Conservation (phyloP, 1,284 basidiomycete species). For the Thelephora terrestris region DNA sequence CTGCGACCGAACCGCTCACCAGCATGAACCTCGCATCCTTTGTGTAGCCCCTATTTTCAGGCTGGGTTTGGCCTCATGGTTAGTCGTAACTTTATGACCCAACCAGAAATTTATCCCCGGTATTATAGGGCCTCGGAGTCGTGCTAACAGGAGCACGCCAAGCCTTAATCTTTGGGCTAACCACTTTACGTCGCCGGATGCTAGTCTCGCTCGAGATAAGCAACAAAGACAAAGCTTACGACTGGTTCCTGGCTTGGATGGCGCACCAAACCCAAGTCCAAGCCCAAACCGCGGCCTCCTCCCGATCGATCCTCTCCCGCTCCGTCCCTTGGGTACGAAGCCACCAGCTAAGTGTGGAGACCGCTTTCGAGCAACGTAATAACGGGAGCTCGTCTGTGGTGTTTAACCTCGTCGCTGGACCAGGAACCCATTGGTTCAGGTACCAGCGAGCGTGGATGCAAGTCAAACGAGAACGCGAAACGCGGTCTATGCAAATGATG, state of each 20-base stretch:
- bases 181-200: slow-evolving; percentile 78
- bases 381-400: slow-evolving; percentile 82
- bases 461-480: slow-evolving; percentile 90
- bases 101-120: background rate
- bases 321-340: slow-evolving; percentile 54
- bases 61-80: slow-evolving; percentile 97
- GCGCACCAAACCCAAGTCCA: slow-evolving; percentile 45
- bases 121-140: slow-evolving; percentile 74
- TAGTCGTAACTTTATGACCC: slow-evolving; percentile 14
- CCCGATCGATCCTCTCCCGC: slow-evolving; percentile 11
- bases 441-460: slow-evolving; percentile 94
- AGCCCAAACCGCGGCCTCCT: slow-evolving; percentile 20
- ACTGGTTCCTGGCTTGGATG: slow-evolving; percentile 99
- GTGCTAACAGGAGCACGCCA: slow-evolving; percentile 69
- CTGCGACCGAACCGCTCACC: slow-evolving; percentile 14
- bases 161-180: slow-evolving; percentile 59
- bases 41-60: slow-evolving; percentile 83
- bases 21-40: too few relatives aligned
- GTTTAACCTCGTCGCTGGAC: slow-evolving; percentile 93
- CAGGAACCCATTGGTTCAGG: slow-evolving; percentile 89
- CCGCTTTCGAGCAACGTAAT: slow-evolving; percentile 75
- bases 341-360: slow-evolving; percentile 94
- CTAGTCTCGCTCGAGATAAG: slow-evolving; percentile 95
- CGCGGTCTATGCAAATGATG: slow-evolving; percentile 84
- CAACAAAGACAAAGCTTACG: slow-evolving; percentile 90